Base-by-base conservation (phyloP, 2,329 filamentous ascomycete species). In the Geosmithia flava region DNA sequence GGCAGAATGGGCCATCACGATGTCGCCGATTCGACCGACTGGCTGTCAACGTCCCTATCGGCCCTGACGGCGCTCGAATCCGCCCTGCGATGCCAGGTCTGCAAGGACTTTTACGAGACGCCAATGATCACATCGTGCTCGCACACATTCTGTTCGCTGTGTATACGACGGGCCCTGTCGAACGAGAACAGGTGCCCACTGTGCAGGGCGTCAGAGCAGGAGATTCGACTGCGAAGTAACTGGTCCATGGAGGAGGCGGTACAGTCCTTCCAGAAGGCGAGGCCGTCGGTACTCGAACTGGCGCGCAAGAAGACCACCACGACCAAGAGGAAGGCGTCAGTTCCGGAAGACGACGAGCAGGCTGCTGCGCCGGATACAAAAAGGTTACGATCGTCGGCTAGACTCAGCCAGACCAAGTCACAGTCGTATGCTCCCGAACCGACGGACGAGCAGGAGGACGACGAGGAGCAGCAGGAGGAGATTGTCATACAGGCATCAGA, bases 121-220 rank as follows among this genome's bases (percentile, higher is more conserved):
- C 93, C 93, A 0, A 93, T 98, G 78, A 83, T 96, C 53, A 98
- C 93, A 1, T 86, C 87, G 1, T 98, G 93, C 68, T 85, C 81
- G 48, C 93, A 98, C 62, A 97, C 93, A 0, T 98, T 98, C 61
- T 98, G 93, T 72, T 96, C 91, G 7, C 70, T 95, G 48, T 98
- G 93, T 64, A 97, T 98, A 62, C 85, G 93, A 29, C 77, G 90
- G 53, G 88, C 86, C 51, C 74, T 98, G 1, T 83, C 83, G 2
- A 76, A 78, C 30, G 89, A 96, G 54, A 86, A 88, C 8, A 89
- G 85, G 64, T 98, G 93, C 57, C 93, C 93, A 0, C 72, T 87
- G 1, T 98, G 93, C 65, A 81, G 88, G 47, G 70, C 78, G 6
- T 65, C 71, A 1, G 87, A 95, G 55, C 89, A 96, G 62, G 88